Conservation (phyloP, 345 rosid species). For the Moricandia moricandioides region DNA sequence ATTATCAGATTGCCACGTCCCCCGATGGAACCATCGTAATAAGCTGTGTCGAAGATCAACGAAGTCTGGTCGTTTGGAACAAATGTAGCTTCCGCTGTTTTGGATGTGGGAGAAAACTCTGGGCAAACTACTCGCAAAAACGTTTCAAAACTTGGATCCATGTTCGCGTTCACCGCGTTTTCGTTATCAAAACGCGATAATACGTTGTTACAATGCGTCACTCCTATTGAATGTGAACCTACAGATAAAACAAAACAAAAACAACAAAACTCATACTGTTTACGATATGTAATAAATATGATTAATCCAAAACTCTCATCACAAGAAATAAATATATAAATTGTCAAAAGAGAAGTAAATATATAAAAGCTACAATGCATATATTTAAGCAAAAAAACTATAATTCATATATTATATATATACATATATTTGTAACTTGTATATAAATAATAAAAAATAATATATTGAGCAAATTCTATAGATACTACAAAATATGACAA, state of each 20-base stretch:
- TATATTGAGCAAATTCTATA: too few relatives aligned
- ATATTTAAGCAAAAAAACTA: too few relatives aligned
- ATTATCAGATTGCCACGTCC: constrained; percentile 43
- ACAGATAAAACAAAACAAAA: not conserved
- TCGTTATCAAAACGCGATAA: constrained; percentile 25
- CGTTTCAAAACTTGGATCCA: constrained; percentile 42
- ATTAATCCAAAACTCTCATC: not conserved
- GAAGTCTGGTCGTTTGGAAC: constrained; percentile 44
- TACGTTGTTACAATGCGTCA: constrained; percentile 44
- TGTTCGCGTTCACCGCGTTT: constrained; percentile 19
- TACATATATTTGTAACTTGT: too few relatives aligned
- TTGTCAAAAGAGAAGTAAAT: not conserved
- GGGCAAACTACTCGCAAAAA: constrained; percentile 38
- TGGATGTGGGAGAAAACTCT: constrained; percentile 19
- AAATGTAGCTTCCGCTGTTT: constrained; percentile 37
- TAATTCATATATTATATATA: not conserved
- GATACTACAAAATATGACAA: too few relatives aligned
- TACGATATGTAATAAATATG: not conserved
- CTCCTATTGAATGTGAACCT: constrained; percentile 48
- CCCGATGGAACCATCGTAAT: constrained; percentile 35
- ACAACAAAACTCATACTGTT: not conserved
- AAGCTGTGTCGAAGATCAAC: constrained; percentile 38
- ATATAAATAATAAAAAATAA: too few relatives aligned
- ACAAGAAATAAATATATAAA: not conserved
- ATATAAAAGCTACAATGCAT: too few relatives aligned